These are phyloP conservation scores for Geotrichum cucujoidarum DNA, from an alignment of 1,139 yeast genomes.

Conservation along the genomic window DNA sequence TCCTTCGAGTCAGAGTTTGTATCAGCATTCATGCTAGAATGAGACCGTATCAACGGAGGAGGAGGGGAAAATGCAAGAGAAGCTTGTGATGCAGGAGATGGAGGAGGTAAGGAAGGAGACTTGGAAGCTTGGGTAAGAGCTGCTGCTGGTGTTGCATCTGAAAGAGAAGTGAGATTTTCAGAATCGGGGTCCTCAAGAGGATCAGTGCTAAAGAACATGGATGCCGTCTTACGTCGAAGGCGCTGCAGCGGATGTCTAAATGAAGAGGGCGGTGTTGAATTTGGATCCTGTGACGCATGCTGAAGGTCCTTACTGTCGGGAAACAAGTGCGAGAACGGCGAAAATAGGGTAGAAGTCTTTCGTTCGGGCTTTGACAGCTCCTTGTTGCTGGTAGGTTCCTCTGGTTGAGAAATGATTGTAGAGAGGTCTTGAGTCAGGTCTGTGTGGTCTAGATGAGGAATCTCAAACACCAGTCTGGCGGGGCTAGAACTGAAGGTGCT, in stretches of 20 bases:
- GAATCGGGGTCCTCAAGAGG: background rate
- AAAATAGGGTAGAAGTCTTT: background rate
- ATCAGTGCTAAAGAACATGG: conserved; percentile 21
- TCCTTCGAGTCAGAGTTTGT: background rate
- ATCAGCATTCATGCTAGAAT: background rate
- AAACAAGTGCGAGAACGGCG: background rate
- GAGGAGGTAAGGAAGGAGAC: background rate
- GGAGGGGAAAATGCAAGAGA: background rate
- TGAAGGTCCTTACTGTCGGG: background rate
- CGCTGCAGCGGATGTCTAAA: conserved; percentile 20
- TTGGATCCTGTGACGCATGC: background rate
- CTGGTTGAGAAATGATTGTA: background rate
- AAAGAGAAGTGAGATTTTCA: no score
- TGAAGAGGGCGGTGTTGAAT: background rate
- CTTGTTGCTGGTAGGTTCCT: background rate
- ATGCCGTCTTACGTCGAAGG: conserved; percentile 22
- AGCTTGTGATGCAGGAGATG: background rate
- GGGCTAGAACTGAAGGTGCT: conserved; percentile 9
- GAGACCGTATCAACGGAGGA: background rate
- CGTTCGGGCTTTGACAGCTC: background rate
- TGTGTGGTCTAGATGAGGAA: background rate
- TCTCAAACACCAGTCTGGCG: conserved; percentile 10
- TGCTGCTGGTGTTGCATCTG: no score
- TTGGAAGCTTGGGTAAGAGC: conserved; percentile 4
- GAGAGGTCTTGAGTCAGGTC: background rate